Conservation (phyloP, 176 grass and related monocot species). For the Musa schizocarpa region DNA sequence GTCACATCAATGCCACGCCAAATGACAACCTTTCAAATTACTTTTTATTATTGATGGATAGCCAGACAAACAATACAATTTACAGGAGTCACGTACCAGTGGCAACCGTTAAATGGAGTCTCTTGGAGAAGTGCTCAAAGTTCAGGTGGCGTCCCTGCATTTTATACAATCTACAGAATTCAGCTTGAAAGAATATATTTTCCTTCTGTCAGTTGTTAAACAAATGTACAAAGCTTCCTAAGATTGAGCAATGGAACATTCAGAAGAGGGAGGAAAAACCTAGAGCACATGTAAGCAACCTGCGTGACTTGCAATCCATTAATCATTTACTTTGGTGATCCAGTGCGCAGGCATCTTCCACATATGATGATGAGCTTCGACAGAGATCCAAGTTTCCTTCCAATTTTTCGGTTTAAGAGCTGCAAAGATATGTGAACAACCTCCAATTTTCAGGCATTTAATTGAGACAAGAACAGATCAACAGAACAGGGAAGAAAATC, state of each 20-base stretch:
- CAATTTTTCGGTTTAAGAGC: constrained; percentile 22
- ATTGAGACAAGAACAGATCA: too few species aligned
- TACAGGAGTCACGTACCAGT: too few species aligned
- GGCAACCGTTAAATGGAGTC: too few species aligned
- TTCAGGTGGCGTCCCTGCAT: neutral
- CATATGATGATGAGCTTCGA: constrained; percentile 19
- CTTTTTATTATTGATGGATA: too few species aligned
- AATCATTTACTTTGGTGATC: constrained; percentile 19
- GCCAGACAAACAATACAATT: too few species aligned
- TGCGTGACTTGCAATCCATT: neutral
- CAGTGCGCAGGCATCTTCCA: constrained; percentile 31
- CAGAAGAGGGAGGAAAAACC: neutral
- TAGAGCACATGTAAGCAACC: neutral
- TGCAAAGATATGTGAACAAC: neutral
- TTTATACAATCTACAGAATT: neutral
- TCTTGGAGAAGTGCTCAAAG: neutral
- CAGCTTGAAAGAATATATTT: neutral
- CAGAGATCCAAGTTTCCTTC: constrained; percentile 15
- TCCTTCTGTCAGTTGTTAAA: neutral
- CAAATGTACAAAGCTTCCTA: neutral
- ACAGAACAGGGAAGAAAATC: neutral
- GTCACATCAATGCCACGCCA: too few species aligned
- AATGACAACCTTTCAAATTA: too few species aligned
- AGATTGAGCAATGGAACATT: neutral
- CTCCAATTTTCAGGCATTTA: too few species aligned